phyloP scores from a whole-genome alignment of 305 asterid species.

The Fraxinus greggii region DNA sequence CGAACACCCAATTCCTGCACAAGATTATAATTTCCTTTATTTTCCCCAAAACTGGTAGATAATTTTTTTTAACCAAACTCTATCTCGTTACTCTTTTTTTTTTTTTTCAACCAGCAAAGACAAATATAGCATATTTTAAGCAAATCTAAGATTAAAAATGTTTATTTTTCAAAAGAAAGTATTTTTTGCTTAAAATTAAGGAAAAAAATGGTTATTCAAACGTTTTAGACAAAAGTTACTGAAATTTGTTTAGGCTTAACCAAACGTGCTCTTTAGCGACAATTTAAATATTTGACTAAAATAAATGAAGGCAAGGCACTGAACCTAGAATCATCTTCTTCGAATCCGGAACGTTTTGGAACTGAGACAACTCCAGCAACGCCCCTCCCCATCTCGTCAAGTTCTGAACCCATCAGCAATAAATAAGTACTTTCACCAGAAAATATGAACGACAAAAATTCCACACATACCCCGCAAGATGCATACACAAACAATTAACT shows the following conservation, averaged over 20 bases:
- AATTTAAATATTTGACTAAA: not conserved
- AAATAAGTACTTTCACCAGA: not conserved
- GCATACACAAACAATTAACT: not conserved
- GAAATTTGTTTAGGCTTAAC: not conserved
- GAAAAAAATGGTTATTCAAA: not conserved
- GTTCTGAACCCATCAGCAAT: constrained; percentile 47
- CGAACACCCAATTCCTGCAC: not conserved
- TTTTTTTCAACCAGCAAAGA: not conserved
- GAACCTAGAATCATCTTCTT: constrained; percentile 72
- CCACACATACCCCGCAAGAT: not conserved
- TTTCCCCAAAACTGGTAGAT: not conserved
- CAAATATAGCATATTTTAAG: not conserved
- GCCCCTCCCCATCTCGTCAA: constrained; percentile 95
- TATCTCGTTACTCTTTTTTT: not conserved
- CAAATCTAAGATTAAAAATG: not conserved
- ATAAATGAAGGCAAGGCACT: not conserved
- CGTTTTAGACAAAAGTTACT: not conserved
- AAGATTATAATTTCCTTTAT: not conserved
- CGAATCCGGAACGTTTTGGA: constrained; percentile 67
- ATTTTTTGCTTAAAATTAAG: not conserved
- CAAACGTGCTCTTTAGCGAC: not conserved
- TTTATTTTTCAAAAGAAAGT: not conserved
- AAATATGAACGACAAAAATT: not conserved
- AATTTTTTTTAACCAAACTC: not conserved
- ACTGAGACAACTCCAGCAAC: constrained; percentile 85